A percentile compares a stretch with the other conserved stretches of the same genome.
phyloP scores from a whole-genome alignment of 345 rosid genomes.

The Gossypium mustelinum region DNA sequence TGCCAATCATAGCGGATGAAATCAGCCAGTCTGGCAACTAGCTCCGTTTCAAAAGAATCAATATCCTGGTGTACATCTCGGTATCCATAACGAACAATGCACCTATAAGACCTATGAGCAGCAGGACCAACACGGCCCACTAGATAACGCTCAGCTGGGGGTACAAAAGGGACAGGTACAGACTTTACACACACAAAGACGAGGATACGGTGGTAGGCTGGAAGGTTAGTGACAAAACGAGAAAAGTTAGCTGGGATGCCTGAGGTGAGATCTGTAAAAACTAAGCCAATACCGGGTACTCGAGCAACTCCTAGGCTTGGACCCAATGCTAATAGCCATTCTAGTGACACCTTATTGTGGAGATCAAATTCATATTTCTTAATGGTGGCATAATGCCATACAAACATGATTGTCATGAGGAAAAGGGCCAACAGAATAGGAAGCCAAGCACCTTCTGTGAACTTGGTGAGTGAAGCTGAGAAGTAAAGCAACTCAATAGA shows the following conservation, averaged over 20 bases:
- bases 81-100: slow-evolving; percentile 89
- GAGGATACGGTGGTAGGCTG: slow-evolving; percentile 86
- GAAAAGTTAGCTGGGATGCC: slow-evolving; percentile 98
- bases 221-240: slow-evolving; percentile 96
- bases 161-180: slow-evolving; percentile 90
- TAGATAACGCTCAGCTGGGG: slow-evolving; percentile 85
- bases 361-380: slow-evolving; percentile 93
- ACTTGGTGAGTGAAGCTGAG: slow-evolving; percentile 95
- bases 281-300: slow-evolving; percentile 92
- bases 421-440: slow-evolving; percentile 92
- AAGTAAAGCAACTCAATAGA: slow-evolving; percentile 88
- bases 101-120: slow-evolving; percentile 77
- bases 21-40: slow-evolving; percentile 57
- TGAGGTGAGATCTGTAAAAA: slow-evolving; percentile 89
- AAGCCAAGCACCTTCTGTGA: slow-evolving; percentile 98
- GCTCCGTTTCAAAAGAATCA: slow-evolving; percentile 79
- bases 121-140: slow-evolving; percentile 97
- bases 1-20: slow-evolving; percentile 75
- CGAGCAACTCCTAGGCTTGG: slow-evolving; percentile 89
- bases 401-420: slow-evolving; percentile 85
- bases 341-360: slow-evolving; percentile 92
- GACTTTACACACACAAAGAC: slow-evolving; percentile 93
- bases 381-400: slow-evolving; percentile 93
- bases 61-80: slow-evolving; percentile 95
- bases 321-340: slow-evolving; percentile 94